Evolutionary conservation across 768 basidiomycete genomes (phyloP).

Genomic region (Suillus paluster): DNA sequence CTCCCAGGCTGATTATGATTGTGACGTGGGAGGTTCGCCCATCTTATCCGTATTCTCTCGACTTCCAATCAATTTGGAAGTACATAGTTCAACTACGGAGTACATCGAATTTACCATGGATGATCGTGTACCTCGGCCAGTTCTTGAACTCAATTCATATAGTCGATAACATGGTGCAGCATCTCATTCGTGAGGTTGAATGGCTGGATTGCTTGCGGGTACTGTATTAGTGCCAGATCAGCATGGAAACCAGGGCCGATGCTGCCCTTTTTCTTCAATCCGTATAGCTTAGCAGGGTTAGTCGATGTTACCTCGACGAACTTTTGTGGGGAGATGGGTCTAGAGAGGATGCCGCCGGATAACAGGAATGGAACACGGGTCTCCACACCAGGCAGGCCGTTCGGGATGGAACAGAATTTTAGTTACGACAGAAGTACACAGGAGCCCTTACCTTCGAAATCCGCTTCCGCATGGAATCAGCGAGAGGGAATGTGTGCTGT

Average conservation of each 20-base stretch:
- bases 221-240: slow-evolving; percentile 39
- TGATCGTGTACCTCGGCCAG: slow-evolving; percentile 36
- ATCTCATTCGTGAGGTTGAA: slow-evolving; percentile 26
- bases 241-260: slow-evolving; percentile 39
- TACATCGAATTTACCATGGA: too few relatives aligned
- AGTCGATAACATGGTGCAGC: slow-evolving; percentile 33
- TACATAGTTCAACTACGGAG: too few relatives aligned
- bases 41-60: too few relatives aligned
- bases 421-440: neutral
- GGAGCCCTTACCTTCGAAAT: slow-evolving; percentile 15
- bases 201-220: slow-evolving; percentile 15
- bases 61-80: too few relatives aligned
- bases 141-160: slow-evolving; percentile 37
- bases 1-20: too few relatives aligned
- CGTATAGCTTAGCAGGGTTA: slow-evolving; percentile 39
- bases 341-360: slow-evolving; percentile 33
- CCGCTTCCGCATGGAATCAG: slow-evolving; percentile 19
- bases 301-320: slow-evolving; percentile 40
- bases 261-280: slow-evolving; percentile 37
- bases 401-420: slow-evolving; percentile 38
- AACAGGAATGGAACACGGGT: slow-evolving; percentile 38
- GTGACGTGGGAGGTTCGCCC: too few relatives aligned
- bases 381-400: slow-evolving; percentile 40
- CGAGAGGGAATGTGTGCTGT: slow-evolving; percentile 19
- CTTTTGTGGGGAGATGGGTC: slow-evolving; percentile 30